Percentiles rank a stretch among this genome's conserved stretches.
Evolutionary conservation across 257 asterid genomes (phyloP).

Genomic region (Primulina eburnea): DNA sequence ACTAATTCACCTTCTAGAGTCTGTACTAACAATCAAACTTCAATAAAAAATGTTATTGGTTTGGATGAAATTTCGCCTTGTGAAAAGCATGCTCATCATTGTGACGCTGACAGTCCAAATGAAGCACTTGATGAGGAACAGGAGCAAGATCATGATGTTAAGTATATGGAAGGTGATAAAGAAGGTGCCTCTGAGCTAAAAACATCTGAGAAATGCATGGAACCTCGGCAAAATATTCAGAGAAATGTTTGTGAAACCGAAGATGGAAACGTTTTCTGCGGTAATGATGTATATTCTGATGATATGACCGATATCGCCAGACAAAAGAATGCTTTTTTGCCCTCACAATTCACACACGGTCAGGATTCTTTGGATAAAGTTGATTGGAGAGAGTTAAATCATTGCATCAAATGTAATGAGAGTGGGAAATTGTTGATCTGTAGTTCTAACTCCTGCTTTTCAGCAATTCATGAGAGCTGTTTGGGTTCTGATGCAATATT

Average conservation of each 20-base stretch:
- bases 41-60: conserved; percentile 16
- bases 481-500: conserved; percentile 48
- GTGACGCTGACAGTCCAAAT: conserved; percentile 12
- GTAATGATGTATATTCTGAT: conserved; percentile 33
- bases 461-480: conserved; percentile 60
- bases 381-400: conserved; percentile 37
- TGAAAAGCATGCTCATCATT: conserved; percentile 14
- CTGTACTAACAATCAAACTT: conserved; percentile 14
- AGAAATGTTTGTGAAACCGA: conserved; percentile 9
- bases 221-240: not conserved
- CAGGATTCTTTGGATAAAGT: conserved; percentile 47
- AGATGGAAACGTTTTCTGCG: conserved; percentile 26
- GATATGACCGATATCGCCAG: conserved; percentile 41
- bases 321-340: conserved; percentile 45
- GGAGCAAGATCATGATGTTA: conserved; percentile 24
- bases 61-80: conserved; percentile 15
- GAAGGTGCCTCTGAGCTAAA: conserved; percentile 22
- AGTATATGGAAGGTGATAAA: conserved; percentile 11
- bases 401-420: conserved; percentile 50
- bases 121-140: conserved; percentile 16
- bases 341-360: conserved; percentile 42
- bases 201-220: conserved; percentile 2
- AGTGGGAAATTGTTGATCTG: conserved; percentile 52
- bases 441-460: conserved; percentile 45
- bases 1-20: conserved; percentile 18